phyloP scores from a whole-genome alignment of 2,329 filamentous ascomycete species.

The Ascocoryne sarcoides region DNA sequence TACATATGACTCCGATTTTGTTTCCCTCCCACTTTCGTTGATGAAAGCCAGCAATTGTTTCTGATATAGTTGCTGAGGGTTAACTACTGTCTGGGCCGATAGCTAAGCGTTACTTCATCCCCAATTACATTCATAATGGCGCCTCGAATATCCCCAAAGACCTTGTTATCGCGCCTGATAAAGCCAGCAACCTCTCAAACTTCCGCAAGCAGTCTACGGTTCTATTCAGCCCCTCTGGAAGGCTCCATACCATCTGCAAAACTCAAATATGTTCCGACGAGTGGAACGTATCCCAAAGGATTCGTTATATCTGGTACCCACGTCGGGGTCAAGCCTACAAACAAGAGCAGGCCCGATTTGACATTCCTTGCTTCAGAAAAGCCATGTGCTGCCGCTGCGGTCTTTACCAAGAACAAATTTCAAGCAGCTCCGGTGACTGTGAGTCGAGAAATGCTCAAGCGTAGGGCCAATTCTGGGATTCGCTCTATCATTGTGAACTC shows the following conservation, averaged over 20 bases:
- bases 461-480: slow-evolving; percentile 59
- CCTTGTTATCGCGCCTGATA: slow-evolving; percentile 18
- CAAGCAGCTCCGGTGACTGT: slow-evolving; percentile 92
- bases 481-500: slow-evolving; percentile 86
- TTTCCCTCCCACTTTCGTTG: not conserved
- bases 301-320: slow-evolving; percentile 82
- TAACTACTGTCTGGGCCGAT: not conserved
- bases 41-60: not conserved
- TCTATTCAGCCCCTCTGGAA: slow-evolving; percentile 51
- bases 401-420: slow-evolving; percentile 98
- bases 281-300: slow-evolving; percentile 81
- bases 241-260: slow-evolving; percentile 66
- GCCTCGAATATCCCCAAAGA: slow-evolving; percentile 16
- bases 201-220: slow-evolving; percentile 27
- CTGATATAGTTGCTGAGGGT: not conserved
- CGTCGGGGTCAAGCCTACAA: slow-evolving; percentile 88
- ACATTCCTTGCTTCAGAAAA: slow-evolving; percentile 79
- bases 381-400: slow-evolving; percentile 79
- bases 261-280: slow-evolving; percentile 79
- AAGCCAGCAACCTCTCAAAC: slow-evolving; percentile 18
- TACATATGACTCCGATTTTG: not conserved
- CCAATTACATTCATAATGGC: slow-evolving; percentile 20
- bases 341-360: slow-evolving; percentile 85
- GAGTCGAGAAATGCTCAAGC: slow-evolving; percentile 62
- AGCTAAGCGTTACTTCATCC: not conserved